These are phyloP conservation scores for Acanthamoeba triangularis DNA, from an alignment of 208 protist genomes.

Conservation along the genomic window DNA sequence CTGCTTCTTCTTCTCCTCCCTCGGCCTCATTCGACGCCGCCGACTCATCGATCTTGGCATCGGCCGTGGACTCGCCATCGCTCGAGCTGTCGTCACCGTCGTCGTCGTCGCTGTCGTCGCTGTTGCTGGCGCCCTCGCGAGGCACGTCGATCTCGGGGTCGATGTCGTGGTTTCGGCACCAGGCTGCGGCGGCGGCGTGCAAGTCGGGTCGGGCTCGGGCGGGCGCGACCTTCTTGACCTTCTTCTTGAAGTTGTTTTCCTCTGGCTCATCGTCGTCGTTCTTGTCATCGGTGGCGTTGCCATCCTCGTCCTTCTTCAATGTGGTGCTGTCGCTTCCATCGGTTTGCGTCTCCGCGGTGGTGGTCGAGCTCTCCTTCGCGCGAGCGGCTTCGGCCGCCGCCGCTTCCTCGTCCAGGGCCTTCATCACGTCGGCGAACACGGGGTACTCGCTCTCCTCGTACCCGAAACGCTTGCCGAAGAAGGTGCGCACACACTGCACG, in stretches of 20 bases:
- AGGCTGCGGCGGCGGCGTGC: background rate
- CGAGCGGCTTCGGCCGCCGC: constrained; percentile 38
- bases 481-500: constrained; percentile 97
- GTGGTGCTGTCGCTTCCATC: constrained; percentile 18
- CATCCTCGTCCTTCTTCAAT: background rate
- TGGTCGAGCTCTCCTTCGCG: background rate
- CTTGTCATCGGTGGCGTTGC: constrained; percentile 53
- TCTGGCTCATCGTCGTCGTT: constrained; percentile 13
- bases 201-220: background rate
- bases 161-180: background rate
- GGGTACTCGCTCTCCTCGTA: constrained; percentile 84
- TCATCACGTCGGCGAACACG: constrained; percentile 83
- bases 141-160: background rate
- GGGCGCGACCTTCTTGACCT: background rate
- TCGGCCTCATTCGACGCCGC: background rate
- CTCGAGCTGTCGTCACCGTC: constrained; percentile 2
- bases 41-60: background rate
- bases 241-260: constrained; percentile 2
- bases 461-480: constrained; percentile 96
- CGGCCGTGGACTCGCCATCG: background rate
- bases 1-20: constrained; percentile 38
- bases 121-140: background rate
- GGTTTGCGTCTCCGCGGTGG: background rate
- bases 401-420: constrained; percentile 75
- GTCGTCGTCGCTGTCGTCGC: constrained; percentile 48